These are phyloP conservation scores for Aspergillus calidoustus DNA, from an alignment of 2,329 filamentous ascomycete genomes.

Conservation along the genomic window DNA sequence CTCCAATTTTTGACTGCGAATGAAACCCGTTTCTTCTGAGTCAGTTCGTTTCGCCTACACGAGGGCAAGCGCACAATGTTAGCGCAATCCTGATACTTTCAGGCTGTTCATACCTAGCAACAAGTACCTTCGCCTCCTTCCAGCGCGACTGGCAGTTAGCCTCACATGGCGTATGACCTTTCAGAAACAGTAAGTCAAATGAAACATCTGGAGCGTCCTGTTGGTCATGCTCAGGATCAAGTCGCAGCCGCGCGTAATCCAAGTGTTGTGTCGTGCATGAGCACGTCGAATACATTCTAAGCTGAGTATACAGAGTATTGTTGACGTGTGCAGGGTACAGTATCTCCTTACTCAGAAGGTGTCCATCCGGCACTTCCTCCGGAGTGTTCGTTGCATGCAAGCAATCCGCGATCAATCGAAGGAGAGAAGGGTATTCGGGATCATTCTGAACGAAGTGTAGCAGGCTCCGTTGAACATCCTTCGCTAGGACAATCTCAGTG, in stretches of 20 bases:
- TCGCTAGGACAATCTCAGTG: neutral
- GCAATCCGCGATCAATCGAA: neutral
- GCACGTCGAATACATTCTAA: neutral
- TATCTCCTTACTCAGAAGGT: neutral
- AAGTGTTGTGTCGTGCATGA: neutral
- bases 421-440: neutral
- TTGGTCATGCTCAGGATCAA: neutral
- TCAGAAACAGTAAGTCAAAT: conserved; percentile 3
- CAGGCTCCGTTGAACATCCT: neutral
- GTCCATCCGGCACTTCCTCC: neutral
- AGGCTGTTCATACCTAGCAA: neutral
- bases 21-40: too few species aligned
- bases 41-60: too few species aligned
- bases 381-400: neutral
- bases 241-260: neutral
- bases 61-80: too few species aligned
- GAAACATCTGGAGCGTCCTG: neutral
- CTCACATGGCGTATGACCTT: too few species aligned
- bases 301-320: conserved; percentile 7
- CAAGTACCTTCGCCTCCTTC: neutral
- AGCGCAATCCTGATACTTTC: too few species aligned
- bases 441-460: neutral
- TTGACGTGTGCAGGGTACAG: conserved; percentile 3
- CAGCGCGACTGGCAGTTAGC: neutral
- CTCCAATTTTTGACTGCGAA: too few species aligned